Base-by-base conservation (phyloP, 768 basidiomycete genomes). In the Leccinum pellstonianum region DNA sequence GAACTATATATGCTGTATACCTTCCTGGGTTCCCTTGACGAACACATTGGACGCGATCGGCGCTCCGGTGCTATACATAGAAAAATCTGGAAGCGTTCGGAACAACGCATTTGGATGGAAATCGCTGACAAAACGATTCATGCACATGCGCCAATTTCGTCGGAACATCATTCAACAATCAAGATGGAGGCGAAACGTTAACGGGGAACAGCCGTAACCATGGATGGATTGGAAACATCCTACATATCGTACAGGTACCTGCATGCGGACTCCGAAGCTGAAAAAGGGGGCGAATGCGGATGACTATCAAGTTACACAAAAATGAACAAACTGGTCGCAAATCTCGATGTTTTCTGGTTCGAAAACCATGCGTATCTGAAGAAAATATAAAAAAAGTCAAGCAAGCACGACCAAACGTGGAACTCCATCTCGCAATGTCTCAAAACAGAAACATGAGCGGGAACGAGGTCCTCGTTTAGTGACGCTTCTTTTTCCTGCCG, bases 401-500 rank as follows among this genome's bases (percentile, higher is more conserved):
- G 29, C 21, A 1, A 55, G 19, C 19, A 46, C 11, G n/a, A 43
- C 57, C 54, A 10, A 50, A 50, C 17, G 29, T 37, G 63, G 57
- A 62, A 7, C 33, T 62, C 59, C 5, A 0, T 19, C 55, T 48
- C 59, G 49, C 25, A 4, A 12, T 25, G 43, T 57, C 49, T 27
- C 31, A 7, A 21, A 49, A 17, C n/a, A 47, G 51, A 50, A 41
- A 38, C 51, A 49, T 4, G 6, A 7, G 33, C 50, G 46, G 11
- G 56, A 65, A 15, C 12, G 51, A 68, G 27, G 31, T 65, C 66
- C 63, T 35, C 51, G 23, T 54, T 52, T 48, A 66, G 57, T 55
- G 63, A 7, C 56, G 66, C 47, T n/a, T 35, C 14, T 29, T 53
- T 19, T 5, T 19, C 53, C 63, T 35, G 38, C 41, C 51, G 5